Conservation (phyloP, 805 yeast genomes). For the Saturnispora serradocipensis region DNA sequence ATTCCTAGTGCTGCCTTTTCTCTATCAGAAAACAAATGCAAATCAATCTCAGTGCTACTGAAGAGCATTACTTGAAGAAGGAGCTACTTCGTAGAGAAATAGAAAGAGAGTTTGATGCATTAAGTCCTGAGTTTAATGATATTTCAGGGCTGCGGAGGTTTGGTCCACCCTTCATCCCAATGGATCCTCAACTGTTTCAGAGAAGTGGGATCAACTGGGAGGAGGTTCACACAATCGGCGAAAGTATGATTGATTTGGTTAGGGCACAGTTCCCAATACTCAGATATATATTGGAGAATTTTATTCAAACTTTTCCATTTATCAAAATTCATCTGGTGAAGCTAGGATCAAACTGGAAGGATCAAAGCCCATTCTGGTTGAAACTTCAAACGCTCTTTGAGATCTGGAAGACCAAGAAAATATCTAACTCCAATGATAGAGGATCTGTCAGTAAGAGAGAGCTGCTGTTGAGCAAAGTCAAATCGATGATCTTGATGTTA, state of each 20-base stretch:
- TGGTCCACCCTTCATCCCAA: conserved; percentile 65
- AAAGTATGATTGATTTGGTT: conserved; percentile 16
- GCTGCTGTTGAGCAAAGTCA: conserved; percentile 51
- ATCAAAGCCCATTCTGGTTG: conserved; percentile 53
- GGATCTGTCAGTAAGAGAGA: conserved; percentile 65
- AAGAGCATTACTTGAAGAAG: conserved; percentile 84
- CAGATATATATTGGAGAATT: conserved; percentile 53
- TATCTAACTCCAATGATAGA: conserved; percentile 68
- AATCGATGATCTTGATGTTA: conserved; percentile 53
- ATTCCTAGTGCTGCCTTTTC: not conserved
- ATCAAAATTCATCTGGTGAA: conserved; percentile 39
- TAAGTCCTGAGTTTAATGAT: conserved; percentile 40
- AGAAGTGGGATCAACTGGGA: conserved; percentile 9
- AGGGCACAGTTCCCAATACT: conserved; percentile 53
- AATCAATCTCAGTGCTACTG: conserved; percentile 40
- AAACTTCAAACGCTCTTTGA: conserved; percentile 79
- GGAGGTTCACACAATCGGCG: conserved; percentile 15
- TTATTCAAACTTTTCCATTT: conserved; percentile 68
- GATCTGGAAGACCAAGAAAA: conserved; percentile 59
- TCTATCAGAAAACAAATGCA: not conserved
- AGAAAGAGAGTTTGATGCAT: conserved; percentile 47
- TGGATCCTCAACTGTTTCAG: conserved; percentile 32
- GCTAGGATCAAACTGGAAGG: conserved; percentile 9
- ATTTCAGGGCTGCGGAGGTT: conserved; percentile 55
- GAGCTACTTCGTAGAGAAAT: conserved; percentile 61